Conservation (phyloP, 371 early-diverging fungal genomes). For the Mortierella sp. region DNA sequence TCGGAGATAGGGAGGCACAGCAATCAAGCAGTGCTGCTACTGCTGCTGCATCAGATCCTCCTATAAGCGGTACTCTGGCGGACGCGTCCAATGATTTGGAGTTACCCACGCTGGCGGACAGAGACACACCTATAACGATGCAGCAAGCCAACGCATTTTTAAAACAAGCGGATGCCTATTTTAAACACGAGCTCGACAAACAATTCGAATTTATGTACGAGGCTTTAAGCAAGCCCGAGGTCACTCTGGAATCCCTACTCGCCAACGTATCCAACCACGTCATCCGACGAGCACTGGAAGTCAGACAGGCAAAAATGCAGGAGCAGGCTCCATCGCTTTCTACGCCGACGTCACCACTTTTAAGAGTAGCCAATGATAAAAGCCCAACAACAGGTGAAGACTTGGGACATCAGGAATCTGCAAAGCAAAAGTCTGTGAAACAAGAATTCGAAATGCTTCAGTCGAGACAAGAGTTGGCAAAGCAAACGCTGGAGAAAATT, state of each 20-base stretch:
- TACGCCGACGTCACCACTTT: background rate
- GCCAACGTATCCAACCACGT: background rate
- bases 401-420: background rate
- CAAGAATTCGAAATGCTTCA: background rate
- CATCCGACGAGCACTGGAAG: background rate
- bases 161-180: background rate
- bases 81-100: background rate
- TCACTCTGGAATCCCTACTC: background rate
- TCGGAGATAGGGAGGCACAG: background rate
- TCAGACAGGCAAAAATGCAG: background rate
- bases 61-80: background rate
- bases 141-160: background rate
- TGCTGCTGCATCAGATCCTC: background rate
- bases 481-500: background rate
- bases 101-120: background rate
- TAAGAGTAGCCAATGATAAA: background rate
- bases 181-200: background rate
- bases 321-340: background rate
- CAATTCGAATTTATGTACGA: background rate
- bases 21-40: background rate
- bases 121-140: slow-evolving; percentile 3
- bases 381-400: too few relatives aligned
- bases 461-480: background rate
- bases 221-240: background rate
- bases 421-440: background rate